Conservation (phyloP, 768 basidiomycete genomes). For the Pleurotus cornucopiae region DNA sequence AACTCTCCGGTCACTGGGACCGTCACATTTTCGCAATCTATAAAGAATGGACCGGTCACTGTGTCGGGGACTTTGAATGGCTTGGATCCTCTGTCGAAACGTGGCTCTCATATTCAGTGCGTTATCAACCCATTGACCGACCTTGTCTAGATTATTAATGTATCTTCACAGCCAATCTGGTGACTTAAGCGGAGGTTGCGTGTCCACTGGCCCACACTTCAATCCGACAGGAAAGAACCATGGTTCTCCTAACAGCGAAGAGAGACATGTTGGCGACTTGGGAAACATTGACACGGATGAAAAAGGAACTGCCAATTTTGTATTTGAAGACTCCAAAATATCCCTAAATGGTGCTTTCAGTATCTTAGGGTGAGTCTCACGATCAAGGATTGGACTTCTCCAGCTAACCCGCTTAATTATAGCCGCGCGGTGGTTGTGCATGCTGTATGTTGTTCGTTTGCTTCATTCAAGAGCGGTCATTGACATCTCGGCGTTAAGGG, state of each 20-base stretch:
- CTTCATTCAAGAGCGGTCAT: slow-evolving; percentile 9
- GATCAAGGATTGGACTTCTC: too few relatives aligned
- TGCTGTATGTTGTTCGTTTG: slow-evolving; percentile 34
- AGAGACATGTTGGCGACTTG: slow-evolving; percentile 70
- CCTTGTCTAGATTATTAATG: slow-evolving; percentile 1
- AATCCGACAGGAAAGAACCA: slow-evolving; percentile 67
- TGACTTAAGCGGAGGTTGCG: slow-evolving; percentile 62
- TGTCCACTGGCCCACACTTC: slow-evolving; percentile 71
- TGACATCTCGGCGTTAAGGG: slow-evolving; percentile 35
- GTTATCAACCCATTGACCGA: slow-evolving; percentile 19
- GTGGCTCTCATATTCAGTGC: slow-evolving; percentile 83
- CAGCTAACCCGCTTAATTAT: not conserved
- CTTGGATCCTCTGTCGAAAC: slow-evolving; percentile 51
- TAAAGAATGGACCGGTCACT: slow-evolving; percentile 45
- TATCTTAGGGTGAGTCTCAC: slow-evolving; percentile 58
- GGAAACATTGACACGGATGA: slow-evolving; percentile 69
- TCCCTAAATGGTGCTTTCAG: slow-evolving; percentile 65
- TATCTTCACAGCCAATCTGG: slow-evolving; percentile 36
- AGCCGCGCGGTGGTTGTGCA: slow-evolving; percentile 77
- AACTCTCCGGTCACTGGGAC: slow-evolving; percentile 58
- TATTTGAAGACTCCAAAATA: slow-evolving; percentile 54
- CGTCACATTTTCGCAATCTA: slow-evolving; percentile 59
- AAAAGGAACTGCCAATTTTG: slow-evolving; percentile 52
- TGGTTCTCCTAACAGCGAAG: slow-evolving; percentile 51
- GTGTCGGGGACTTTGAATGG: slow-evolving; percentile 60